phyloP scores from a whole-genome alignment of 192 early-diverging fungal species.

The Coemansia sp. region DNA sequence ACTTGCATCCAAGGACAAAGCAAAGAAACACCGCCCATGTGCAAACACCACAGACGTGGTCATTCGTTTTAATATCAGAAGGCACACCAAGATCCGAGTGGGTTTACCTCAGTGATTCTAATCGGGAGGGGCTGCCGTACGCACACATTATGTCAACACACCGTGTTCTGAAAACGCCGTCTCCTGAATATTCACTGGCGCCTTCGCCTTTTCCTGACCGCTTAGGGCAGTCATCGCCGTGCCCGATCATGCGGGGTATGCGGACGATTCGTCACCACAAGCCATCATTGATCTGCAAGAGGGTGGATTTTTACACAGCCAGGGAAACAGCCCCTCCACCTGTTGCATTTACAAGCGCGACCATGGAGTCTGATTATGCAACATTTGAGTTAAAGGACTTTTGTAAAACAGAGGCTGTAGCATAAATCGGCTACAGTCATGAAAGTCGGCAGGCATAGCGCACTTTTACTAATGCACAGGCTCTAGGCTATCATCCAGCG shows the following conservation, averaged over 20 bases:
- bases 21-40: neutral
- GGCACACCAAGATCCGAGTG: too few relatives aligned
- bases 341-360: too few relatives aligned
- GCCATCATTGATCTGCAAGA: neutral
- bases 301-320: neutral
- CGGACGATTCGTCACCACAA: neutral
- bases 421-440: neutral
- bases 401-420: conserved; percentile 1
- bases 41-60: neutral
- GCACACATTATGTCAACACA: too few relatives aligned
- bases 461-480: neutral
- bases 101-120: too few relatives aligned
- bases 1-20: neutral
- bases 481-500: neutral
- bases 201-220: neutral
- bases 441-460: neutral
- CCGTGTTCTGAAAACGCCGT: neutral
- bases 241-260: neutral
- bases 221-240: neutral
- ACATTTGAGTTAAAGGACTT: neutral
- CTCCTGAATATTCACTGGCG: neutral
- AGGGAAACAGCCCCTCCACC: too few relatives aligned
- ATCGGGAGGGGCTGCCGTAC: too few relatives aligned
- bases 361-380: neutral
- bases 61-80: too few relatives aligned